phyloP scores from a whole-genome alignment of 495 filamentous ascomycete species.

The Aspergillus ostianus region DNA sequence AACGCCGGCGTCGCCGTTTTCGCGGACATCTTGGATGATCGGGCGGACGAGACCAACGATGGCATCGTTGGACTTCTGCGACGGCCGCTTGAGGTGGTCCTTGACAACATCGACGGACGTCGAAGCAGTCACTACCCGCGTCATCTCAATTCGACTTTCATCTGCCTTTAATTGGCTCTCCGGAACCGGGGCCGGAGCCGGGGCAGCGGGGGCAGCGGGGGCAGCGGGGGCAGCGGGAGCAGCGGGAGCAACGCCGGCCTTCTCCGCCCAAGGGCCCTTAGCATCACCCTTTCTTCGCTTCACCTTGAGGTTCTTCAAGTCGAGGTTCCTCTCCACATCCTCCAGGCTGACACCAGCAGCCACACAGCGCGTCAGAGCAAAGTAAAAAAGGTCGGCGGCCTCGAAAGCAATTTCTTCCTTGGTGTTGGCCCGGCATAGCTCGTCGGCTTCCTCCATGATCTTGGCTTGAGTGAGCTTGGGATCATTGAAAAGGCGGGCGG shows the following conservation, averaged over 20 bases:
- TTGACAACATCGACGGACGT: slow-evolving; percentile 59
- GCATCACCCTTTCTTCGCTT: slow-evolving; percentile 90
- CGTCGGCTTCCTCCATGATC: slow-evolving; percentile 97
- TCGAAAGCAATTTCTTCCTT: slow-evolving; percentile 88
- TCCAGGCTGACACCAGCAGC: slow-evolving; percentile 77
- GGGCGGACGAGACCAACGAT: slow-evolving; percentile 88
- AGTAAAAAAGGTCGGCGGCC: slow-evolving; percentile 93
- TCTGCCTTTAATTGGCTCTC: slow-evolving; percentile 40
- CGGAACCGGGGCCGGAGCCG: slow-evolving; percentile 16
- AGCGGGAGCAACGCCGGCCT: slow-evolving; percentile 61
- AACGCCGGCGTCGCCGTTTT: slow-evolving; percentile 79
- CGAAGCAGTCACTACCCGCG: slow-evolving; percentile 64
- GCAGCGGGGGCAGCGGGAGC: slow-evolving; percentile 50
- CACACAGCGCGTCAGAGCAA: slow-evolving; percentile 85
- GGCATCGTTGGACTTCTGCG: slow-evolving; percentile 84
- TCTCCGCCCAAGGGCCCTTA: slow-evolving; percentile 84
- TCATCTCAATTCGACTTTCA: slow-evolving; percentile 76
- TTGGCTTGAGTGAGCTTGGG: slow-evolving; percentile 86
- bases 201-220: slow-evolving; percentile 39
- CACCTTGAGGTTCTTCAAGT: slow-evolving; percentile 91
- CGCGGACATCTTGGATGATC: slow-evolving; percentile 81
- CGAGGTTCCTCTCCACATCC: slow-evolving; percentile 87
- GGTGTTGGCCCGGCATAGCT: slow-evolving; percentile 80
- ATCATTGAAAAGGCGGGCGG: slow-evolving; percentile 86
- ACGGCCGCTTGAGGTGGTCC: slow-evolving; percentile 77